Evolutionary conservation across 2,329 filamentous ascomycete genomes (phyloP).

Genomic region (Nothomitra cinnamomea): DNA sequence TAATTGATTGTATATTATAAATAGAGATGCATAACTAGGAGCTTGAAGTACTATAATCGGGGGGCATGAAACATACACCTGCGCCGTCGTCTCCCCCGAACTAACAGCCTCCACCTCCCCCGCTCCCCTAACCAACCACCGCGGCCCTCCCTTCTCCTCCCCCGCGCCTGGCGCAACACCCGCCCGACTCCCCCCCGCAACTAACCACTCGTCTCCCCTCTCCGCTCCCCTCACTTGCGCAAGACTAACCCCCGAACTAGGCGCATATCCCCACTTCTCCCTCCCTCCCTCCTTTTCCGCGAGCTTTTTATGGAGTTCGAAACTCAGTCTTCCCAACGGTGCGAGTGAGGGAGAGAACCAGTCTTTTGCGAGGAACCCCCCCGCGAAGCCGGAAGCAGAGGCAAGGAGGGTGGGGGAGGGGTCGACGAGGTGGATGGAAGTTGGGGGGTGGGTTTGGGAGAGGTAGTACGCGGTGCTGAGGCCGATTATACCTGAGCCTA

Average conservation of each 20-base stretch:
- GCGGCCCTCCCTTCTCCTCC: conserved; percentile 14
- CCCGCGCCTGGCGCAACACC: conserved; percentile 26
- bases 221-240: conserved; percentile 21
- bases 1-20: no score
- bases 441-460: conserved; percentile 25
- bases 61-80: conserved; percentile 34
- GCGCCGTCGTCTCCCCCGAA: conserved; percentile 41
- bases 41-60: background rate
- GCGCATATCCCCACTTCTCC: conserved; percentile 40
- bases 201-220: conserved; percentile 45
- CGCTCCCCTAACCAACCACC: conserved; percentile 24
- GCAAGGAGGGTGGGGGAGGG: conserved; percentile 44
- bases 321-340: conserved; percentile 48
- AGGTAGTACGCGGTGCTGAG: conserved; percentile 58
- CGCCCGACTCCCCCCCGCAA: conserved; percentile 44
- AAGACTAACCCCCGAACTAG: conserved; percentile 42
- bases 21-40: background rate
- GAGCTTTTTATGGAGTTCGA: conserved; percentile 47
- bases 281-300: conserved; percentile 41
- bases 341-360: conserved; percentile 47
- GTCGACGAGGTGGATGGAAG: conserved; percentile 40
- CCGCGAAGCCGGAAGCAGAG: conserved; percentile 58
- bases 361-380: conserved; percentile 55
- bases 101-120: conserved; percentile 45
- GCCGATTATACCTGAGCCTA: conserved; percentile 56